Conservation (phyloP, 305 asterid genomes). For the Ilex paraguariensis region DNA sequence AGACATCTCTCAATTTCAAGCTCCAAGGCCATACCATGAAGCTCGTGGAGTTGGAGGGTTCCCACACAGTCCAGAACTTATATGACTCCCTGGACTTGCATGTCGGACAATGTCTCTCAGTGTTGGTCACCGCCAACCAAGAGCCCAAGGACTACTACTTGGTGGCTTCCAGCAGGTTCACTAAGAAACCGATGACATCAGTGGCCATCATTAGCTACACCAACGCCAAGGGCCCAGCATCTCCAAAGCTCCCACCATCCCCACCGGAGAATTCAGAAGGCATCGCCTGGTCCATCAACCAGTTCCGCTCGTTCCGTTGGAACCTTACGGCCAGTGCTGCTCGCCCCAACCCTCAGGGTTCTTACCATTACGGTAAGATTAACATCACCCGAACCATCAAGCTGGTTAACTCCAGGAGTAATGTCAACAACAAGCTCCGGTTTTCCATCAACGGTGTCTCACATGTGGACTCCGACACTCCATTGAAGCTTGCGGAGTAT, state of each 20-base stretch:
- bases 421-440: constrained; percentile 22
- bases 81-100: constrained; percentile 33
- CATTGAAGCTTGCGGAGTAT: constrained; percentile 26
- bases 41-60: constrained; percentile 33
- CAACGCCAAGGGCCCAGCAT: constrained; percentile 14
- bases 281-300: constrained; percentile 35
- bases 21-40: constrained; percentile 29
- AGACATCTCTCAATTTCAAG: constrained; percentile 25
- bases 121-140: constrained; percentile 26
- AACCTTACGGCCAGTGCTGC: constrained; percentile 39
- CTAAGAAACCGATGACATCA: constrained; percentile 11
- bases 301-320: constrained; percentile 35
- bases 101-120: constrained; percentile 32
- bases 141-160: constrained; percentile 29
- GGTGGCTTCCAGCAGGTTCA: constrained; percentile 25
- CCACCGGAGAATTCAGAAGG: constrained; percentile 27
- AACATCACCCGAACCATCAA: constrained; percentile 30
- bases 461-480: constrained; percentile 26
- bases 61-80: constrained; percentile 31
- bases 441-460: constrained; percentile 32
- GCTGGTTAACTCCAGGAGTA: constrained; percentile 15
- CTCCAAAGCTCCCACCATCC: constrained; percentile 25
- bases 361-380: constrained; percentile 38
- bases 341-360: constrained; percentile 43
- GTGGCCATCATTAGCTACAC: constrained; percentile 22